Base-by-base conservation (phyloP, 2,329 filamentous ascomycete genomes). In the Pseudocercospora fuligena region DNA sequence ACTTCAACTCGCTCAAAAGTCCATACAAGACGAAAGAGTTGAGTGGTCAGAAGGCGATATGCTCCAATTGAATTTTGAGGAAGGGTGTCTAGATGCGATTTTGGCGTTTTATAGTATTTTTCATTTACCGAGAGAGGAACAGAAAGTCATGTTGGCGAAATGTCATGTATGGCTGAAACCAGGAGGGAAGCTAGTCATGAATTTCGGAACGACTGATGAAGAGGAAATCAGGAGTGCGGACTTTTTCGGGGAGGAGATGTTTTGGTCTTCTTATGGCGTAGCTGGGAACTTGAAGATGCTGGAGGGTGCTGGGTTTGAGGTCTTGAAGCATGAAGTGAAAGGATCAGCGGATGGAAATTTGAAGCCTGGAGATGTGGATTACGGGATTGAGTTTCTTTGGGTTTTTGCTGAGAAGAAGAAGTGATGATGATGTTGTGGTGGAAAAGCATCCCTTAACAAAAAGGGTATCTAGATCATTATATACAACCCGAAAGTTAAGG, bases 231-330 rank as follows among this genome's bases (percentile, higher is more conserved):
- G 56, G 23, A 16, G 23, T 27, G 1, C 2, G 19, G 36, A 43
- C 8, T 59, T 23, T 4, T 69, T 70, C 67, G 71, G 73, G 5
- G 73, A 73, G 63, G 73, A 70, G 40, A 75, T 74, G 69, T 75
- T 73, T 64, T 75, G 73, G 73, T 71, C 69, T 65, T 67, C 69
- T 21, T 75, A 66, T 54, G 78, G 73, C 11, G 73, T 74, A 43
- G 76, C 79, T 67, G 70, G 69, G 36, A 75, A 71, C 68, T 75
- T 78, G 71, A 77, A 76, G 66, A 73, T 82, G 68, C 73, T 79
- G 7, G 73, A 75, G 62, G 74, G 71, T 43, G 76, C 67, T 27
- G 80, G 80, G 65, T 74, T 82, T 73, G 78, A 72, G 65, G 21
- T 70, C 4, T 43, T 71, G 36, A 21, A 60, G 43, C 57, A 46